Base-by-base conservation (phyloP, 192 early-diverging fungal species). In the Backusella tarrabulga region DNA sequence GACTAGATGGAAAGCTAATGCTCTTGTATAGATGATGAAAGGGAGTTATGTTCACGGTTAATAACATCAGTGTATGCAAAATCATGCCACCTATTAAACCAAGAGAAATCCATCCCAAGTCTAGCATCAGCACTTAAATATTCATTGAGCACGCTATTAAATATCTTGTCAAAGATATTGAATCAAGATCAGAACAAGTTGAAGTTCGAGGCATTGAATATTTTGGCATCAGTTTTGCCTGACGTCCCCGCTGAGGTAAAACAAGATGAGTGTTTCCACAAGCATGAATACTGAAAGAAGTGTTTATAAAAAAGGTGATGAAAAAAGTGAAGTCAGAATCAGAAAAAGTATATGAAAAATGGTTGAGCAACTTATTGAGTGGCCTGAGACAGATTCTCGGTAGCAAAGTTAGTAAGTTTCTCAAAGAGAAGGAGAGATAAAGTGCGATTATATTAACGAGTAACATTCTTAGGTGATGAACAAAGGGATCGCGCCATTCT, bases 371-470 rank as follows among this genome's bases (percentile, higher is more conserved):
- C 52, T 56, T 86, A 1, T 44, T 75, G 41, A 29, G 23, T 26
- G 83, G 85, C 4, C 69, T 84, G 46, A 76, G 80, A 35, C 81
- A 86, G 21, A 74, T 86, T 14, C 71, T 86, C 32, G 77, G 69
- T 15, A 84, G 78, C 35, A 84, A 80, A 75, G 29, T 83, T 40
- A 71, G 84, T 79, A 79, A 74, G 74, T 71, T 44, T 14, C 32
- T 32, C 32, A 32, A 32, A 32, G 2, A 32, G 29, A 32, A 1
- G 3, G 32, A 3, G 32, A 32, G 32, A 32, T 32, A 32, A 32
- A 32, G 32, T 32, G 32, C 32, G 12, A 9, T 40, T 40, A 9
- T 40, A 40, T 40, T 40, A 44, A 14, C 2, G 36, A 63, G 11
- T 12, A 17, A 52, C 14, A 56, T 0, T 40, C 11, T 40, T 68